A percentile compares a stretch with the other conserved stretches of the same genome.
Conservation (phyloP, 345 rosid genomes). For the Abelmoschus esculentus region DNA sequence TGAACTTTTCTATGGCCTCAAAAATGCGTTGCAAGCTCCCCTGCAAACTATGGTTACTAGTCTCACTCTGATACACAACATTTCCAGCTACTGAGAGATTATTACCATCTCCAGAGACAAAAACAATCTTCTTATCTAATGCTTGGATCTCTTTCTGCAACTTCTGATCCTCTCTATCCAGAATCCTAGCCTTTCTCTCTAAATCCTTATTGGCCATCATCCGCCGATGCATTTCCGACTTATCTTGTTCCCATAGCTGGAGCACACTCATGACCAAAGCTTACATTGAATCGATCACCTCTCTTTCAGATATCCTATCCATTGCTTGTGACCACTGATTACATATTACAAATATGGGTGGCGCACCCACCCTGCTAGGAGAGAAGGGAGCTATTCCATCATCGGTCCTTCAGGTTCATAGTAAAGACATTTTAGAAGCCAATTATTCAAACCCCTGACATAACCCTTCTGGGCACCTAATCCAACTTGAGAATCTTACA, state of each 20-base stretch:
- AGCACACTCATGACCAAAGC: conserved; percentile 48
- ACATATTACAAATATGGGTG: conserved; percentile 87
- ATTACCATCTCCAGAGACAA: conserved; percentile 35
- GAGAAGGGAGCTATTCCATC: conserved; percentile 86
- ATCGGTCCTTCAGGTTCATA: conserved; percentile 87
- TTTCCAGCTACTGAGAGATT: conserved; percentile 33
- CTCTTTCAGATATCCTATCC: conserved; percentile 73
- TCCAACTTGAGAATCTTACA: conserved; percentile 64
- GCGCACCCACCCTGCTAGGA: conserved; percentile 96
- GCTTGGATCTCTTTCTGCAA: conserved; percentile 89
- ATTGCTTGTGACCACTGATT: conserved; percentile 91
- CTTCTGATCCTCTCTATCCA: conserved; percentile 79
- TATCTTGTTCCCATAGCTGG: conserved; percentile 82
- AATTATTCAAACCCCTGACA: conserved; percentile 63
- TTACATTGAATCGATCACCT: conserved; percentile 74
- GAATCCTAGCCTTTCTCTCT: conserved; percentile 49
- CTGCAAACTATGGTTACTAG: conserved; percentile 54
- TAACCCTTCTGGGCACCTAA: conserved; percentile 73
- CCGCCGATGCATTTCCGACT: conserved; percentile 38
- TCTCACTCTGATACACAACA: conserved; percentile 63
- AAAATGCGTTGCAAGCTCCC: conserved; percentile 61
- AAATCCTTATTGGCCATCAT: conserved; percentile 52
- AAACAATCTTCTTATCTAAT: conserved; percentile 67
- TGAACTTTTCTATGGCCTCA: conserved; percentile 88
- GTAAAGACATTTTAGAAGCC: conserved; percentile 77